Percentiles rank a stretch among this genome's conserved stretches.
Conservation (phyloP, 768 basidiomycete species). For the Tulasnella sp. region DNA sequence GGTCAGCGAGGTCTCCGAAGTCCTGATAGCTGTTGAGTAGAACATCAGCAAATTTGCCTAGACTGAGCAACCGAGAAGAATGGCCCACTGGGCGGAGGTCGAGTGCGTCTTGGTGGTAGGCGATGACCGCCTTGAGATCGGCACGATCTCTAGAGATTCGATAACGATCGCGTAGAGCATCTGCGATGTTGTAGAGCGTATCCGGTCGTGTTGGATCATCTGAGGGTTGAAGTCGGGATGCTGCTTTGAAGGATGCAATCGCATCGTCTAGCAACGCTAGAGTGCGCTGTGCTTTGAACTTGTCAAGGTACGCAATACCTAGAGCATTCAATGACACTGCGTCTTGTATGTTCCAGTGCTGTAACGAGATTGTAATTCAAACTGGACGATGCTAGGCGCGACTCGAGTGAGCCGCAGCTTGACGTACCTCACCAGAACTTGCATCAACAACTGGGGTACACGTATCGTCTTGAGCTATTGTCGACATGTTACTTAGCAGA, state of each 20-base stretch:
- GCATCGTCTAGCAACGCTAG: not conserved
- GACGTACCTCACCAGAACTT: no score
- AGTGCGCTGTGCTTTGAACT: not conserved
- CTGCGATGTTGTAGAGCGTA: not conserved
- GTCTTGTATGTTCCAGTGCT: no score
- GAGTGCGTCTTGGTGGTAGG: not conserved
- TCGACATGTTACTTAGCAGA: no score
- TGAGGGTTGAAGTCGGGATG: not conserved
- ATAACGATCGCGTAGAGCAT: not conserved
- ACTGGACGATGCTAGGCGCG: no score
- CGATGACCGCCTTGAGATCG: not conserved
- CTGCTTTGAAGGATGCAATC: not conserved
- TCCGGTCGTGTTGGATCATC: not conserved
- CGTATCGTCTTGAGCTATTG: no score
- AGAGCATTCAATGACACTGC: no score
- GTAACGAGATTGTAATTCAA: no score
- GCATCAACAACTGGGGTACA: no score
- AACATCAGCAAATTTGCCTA: not conserved
- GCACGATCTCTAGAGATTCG: not conserved
- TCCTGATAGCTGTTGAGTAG: not conserved
- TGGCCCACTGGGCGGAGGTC: not conserved
- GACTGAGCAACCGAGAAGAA: not conserved
- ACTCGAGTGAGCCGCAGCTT: no score
- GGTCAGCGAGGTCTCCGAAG: not conserved
- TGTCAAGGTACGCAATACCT: not conserved